Percentiles rank a stretch among this genome's conserved stretches.
These are phyloP conservation scores for Penicillium flavigenum DNA, from an alignment of 495 filamentous ascomycete genomes.

Conservation along the genomic window DNA sequence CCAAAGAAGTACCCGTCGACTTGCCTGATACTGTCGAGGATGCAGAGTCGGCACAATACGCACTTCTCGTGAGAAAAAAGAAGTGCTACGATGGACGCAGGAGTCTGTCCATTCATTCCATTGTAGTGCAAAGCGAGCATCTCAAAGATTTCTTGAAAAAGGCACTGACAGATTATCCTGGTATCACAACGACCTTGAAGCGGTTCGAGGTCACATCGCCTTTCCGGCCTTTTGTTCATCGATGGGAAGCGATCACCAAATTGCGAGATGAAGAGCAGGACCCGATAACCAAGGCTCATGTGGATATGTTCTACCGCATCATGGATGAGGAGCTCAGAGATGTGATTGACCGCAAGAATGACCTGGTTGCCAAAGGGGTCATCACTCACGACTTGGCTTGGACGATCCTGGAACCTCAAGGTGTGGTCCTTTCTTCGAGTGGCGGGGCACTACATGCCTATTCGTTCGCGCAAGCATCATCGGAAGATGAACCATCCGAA, in stretches of 20 bases:
- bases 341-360: slow-evolving; percentile 55
- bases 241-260: slow-evolving; percentile 57
- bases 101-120: slow-evolving; percentile 58
- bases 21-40: slow-evolving; percentile 51
- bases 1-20: slow-evolving; percentile 42
- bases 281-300: slow-evolving; percentile 51
- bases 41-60: slow-evolving; percentile 51
- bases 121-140: slow-evolving; percentile 64
- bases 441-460: slow-evolving; percentile 41
- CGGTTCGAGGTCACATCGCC: slow-evolving; percentile 58
- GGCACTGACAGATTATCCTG: slow-evolving; percentile 61
- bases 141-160: slow-evolving; percentile 56
- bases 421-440: slow-evolving; percentile 37
- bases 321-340: slow-evolving; percentile 60
- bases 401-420: slow-evolving; percentile 54
- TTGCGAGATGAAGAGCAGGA: slow-evolving; percentile 50
- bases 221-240: slow-evolving; percentile 65
- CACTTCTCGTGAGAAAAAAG: slow-evolving; percentile 52
- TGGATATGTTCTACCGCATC: slow-evolving; percentile 55
- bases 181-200: slow-evolving; percentile 59
- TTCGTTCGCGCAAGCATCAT: slow-evolving; percentile 21
- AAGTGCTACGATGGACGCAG: slow-evolving; percentile 61
- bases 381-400: slow-evolving; percentile 60
- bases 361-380: slow-evolving; percentile 56
- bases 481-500: background rate